Evolutionary conservation across 1,139 yeast species (phyloP).

Genomic region (Meyerozyma sp.): DNA sequence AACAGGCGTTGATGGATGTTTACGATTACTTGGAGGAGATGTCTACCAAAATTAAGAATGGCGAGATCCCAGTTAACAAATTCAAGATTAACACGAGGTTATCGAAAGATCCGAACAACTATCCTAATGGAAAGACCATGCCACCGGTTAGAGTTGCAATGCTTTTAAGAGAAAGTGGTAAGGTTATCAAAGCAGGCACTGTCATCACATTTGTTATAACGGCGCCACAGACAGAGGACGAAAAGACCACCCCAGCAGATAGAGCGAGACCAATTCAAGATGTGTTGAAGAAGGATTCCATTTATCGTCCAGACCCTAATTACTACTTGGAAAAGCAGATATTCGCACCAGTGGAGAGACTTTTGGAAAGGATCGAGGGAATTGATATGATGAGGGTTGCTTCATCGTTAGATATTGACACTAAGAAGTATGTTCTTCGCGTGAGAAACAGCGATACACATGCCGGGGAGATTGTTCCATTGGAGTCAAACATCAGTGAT

Average conservation of each 20-base stretch:
- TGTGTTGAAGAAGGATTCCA: constrained; percentile 46
- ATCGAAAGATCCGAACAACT: constrained; percentile 69
- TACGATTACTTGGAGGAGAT: constrained; percentile 68
- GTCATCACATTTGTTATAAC: constrained; percentile 87
- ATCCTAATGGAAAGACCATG: constrained; percentile 77
- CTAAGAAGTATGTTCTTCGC: constrained; percentile 54
- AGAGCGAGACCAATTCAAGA: constrained; percentile 80
- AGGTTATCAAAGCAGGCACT: constrained; percentile 80
- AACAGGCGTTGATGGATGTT: constrained; percentile 65
- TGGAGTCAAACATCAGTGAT: constrained; percentile 80
- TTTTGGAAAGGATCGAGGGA: constrained; percentile 82
- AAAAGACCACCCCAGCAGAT: constrained; percentile 48
- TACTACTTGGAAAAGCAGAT: constrained; percentile 87
- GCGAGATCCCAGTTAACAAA: constrained; percentile 60
- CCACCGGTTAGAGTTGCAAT: constrained; percentile 94
- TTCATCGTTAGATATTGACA: constrained; percentile 69
- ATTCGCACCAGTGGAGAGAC: constrained; percentile 85
- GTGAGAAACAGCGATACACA: constrained; percentile 27
- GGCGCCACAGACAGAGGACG: constrained; percentile 24
- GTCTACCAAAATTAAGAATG: constrained; percentile 51
- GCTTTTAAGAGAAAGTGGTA: constrained; percentile 72
- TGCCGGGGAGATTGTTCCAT: constrained; percentile 55
- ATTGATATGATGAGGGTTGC: constrained; percentile 79
- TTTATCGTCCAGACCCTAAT: constrained; percentile 63
- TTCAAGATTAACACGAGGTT: constrained; percentile 69